A percentile compares a stretch with the other conserved stretches of the same genome.
These are phyloP conservation scores for Botryotinia narcissicola DNA, from an alignment of 2,329 filamentous ascomycete species.

Conservation along the genomic window DNA sequence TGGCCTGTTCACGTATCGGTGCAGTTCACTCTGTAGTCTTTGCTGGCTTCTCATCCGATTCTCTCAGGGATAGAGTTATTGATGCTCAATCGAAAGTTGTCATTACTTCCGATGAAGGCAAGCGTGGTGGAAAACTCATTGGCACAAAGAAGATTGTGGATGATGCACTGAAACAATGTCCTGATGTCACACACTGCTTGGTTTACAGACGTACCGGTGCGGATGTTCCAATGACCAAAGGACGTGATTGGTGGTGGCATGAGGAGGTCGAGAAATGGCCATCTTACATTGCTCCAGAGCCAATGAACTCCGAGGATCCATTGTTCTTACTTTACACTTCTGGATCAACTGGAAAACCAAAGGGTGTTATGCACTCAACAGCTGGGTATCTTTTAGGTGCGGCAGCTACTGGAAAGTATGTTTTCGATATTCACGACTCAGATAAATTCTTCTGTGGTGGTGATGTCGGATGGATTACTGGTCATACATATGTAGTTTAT, in stretches of 20 bases:
- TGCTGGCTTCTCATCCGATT: conserved; percentile 95
- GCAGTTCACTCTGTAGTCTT: conserved; percentile 98
- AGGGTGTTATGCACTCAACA: conserved; percentile 98
- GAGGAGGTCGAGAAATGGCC: conserved; percentile 98
- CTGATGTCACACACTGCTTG: conserved; percentile 77
- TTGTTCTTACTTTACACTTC: conserved; percentile 98
- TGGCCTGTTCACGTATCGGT: conserved; percentile 89
- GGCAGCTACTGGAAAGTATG: conserved; percentile 93
- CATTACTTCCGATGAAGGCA: conserved; percentile 96
- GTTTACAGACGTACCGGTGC: conserved; percentile 95
- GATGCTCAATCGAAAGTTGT: conserved; percentile 90
- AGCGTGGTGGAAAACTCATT: conserved; percentile 95
- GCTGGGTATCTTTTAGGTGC: conserved; percentile 93
- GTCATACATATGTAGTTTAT: conserved; percentile 97
- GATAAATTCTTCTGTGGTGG: conserved; percentile 97
- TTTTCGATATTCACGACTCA: conserved; percentile 94
- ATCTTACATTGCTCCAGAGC: conserved; percentile 82
- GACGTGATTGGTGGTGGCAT: conserved; percentile 96
- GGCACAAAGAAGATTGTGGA: conserved; percentile 99
- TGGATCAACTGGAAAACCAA: conserved; percentile 96
- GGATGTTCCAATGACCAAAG: conserved; percentile 85
- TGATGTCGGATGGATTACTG: conserved; percentile 98
- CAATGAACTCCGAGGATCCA: conserved; percentile 90
- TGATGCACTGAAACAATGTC: conserved; percentile 94
- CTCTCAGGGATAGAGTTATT: conserved; percentile 88